Evolutionary conservation across 1,284 basidiomycete genomes (phyloP), one percentile per base, ranked within the genome.

Genomic region (Paramarasmius palmivorus): DNA sequence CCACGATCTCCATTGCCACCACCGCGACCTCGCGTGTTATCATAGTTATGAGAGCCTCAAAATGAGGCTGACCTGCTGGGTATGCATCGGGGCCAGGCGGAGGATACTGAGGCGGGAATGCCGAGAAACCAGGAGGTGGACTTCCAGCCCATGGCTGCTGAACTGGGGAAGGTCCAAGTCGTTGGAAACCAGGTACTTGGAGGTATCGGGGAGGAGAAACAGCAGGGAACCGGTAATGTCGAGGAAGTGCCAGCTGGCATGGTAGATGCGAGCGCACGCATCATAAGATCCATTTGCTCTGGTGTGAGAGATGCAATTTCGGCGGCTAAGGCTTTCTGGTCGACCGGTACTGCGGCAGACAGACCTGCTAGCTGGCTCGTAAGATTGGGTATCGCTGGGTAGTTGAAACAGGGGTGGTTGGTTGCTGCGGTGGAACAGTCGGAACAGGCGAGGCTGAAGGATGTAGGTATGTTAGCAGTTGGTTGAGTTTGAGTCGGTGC

Each of bases 281-380:
- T 65, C 63, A 86, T 75, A 22, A 73, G 68, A 53, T 83, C 79
- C 22, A 86, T 77, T 63, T 86, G 83, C 52, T 83, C 83, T 0
- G 81, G 83, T 1, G 83, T 84, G 23, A 85, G 71, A 7, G 81
- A 72, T 1, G 82, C 79, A 6, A 85, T 75, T 61, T 81, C 77
- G 6, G 75, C 72, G 19, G 75, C 75, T 22, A 79, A 62, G 32
- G 71, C 68, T 20, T 58, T 59, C 14, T 66, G 63, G 48, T 67
- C 61, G 36, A 67, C 57, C 7, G 56, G 56, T n/a, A 58, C 54
- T 38, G 59, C 54, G 15, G 61, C 59, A 10, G 59, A 46, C 23
- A 44, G 39, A 15, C 17, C 39, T 4, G 52, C 36, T 14, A 57
- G 47, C 22, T 40, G 22, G 19, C 60, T 37, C n/a, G 52, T 52